Evolutionary conservation across 2,329 filamentous ascomycete genomes (phyloP).

Genomic region (Aspergillus latus): DNA sequence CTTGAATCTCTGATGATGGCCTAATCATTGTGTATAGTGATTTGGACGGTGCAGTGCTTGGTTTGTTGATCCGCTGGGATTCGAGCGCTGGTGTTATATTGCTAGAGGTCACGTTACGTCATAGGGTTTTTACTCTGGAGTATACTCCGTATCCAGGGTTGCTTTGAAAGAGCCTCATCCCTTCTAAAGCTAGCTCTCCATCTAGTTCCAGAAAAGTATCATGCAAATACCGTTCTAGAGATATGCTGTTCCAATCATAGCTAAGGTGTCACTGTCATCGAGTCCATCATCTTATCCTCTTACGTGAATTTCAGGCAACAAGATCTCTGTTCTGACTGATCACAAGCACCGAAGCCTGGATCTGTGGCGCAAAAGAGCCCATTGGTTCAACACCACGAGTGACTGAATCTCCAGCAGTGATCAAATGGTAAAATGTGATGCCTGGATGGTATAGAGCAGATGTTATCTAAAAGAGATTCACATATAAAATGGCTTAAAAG

Average conservation of each 20-base stretch:
- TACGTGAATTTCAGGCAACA: slow-evolving; percentile 1
- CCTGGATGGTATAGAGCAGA: not conserved
- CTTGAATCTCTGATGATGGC: slow-evolving; percentile 52
- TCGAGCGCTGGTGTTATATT: not conserved
- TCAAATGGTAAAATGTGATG: not conserved
- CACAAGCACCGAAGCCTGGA: not conserved
- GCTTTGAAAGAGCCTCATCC: not conserved
- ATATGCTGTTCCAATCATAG: too few species aligned
- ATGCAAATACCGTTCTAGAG: too few species aligned
- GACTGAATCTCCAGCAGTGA: not conserved
- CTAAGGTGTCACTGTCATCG: too few species aligned
- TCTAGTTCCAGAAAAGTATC: not conserved
- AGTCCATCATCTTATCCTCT: not conserved
- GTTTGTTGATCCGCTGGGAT: not conserved
- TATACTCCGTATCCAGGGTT: not conserved
- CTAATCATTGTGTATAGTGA: slow-evolving; percentile 35
- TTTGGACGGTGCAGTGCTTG: not conserved
- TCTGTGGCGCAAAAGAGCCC: not conserved
- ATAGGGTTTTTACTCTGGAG: not conserved
- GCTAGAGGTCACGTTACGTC: not conserved
- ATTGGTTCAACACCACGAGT: not conserved
- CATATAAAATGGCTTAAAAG: not conserved
- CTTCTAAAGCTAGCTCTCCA: too few species aligned
- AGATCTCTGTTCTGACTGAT: not conserved
- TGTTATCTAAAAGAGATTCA: not conserved